phyloP scores from a whole-genome alignment of 305 asterid genomes.

The Salvia sclarea region DNA sequence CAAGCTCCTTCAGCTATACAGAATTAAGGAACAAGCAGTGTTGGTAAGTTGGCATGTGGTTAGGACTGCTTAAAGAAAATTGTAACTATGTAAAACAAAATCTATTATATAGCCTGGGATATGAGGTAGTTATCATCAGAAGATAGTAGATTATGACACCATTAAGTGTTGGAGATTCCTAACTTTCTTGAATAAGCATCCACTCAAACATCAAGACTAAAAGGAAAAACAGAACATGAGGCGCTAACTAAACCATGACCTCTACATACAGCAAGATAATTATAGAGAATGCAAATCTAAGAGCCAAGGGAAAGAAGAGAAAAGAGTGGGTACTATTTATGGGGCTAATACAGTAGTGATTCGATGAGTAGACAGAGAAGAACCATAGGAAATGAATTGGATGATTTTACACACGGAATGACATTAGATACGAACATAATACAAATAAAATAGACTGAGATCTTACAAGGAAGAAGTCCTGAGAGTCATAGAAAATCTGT shows the following conservation, averaged over 20 bases:
- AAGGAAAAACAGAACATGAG: neutral
- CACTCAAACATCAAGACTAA: neutral
- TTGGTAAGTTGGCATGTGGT: slow-evolving; percentile 17
- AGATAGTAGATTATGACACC: slow-evolving; percentile 2
- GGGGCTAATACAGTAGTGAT: slow-evolving; percentile 13
- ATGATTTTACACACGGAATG: neutral
- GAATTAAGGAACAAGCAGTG: slow-evolving; percentile 20
- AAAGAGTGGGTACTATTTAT: slow-evolving; percentile 12
- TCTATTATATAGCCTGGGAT: neutral
- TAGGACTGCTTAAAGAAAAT: neutral
- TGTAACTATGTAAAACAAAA: neutral
- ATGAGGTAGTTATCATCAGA: neutral
- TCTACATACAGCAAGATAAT: neutral
- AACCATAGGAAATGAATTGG: neutral
- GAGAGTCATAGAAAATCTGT: slow-evolving; percentile 85
- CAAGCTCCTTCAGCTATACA: slow-evolving; percentile 88
- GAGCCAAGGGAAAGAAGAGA: neutral
- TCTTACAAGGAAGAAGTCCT: slow-evolving; percentile 77
- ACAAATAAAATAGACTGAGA: slow-evolving; percentile 15
- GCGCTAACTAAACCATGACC: slow-evolving; percentile 9
- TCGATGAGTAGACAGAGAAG: slow-evolving; percentile 6
- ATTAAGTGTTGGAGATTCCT: neutral
- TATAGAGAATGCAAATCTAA: neutral
- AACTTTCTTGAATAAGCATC: slow-evolving; percentile 9
- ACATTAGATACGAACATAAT: neutral